phyloP scores from a whole-genome alignment of 2,329 filamentous ascomycete species.

The Ilyonectria sp. region DNA sequence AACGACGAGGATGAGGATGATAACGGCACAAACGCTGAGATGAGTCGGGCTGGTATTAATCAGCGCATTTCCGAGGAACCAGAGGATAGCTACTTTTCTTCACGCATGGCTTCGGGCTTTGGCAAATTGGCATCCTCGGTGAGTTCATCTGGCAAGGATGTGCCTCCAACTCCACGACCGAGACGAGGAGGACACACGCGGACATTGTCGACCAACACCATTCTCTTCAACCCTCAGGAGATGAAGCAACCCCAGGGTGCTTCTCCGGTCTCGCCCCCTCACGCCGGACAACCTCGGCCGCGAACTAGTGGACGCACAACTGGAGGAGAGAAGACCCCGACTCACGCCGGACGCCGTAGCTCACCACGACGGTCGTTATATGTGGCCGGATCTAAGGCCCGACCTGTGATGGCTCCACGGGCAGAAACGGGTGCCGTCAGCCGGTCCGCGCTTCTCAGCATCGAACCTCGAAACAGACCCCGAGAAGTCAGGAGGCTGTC shows the following conservation, averaged over 20 bases:
- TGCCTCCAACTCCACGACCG: constrained; percentile 52
- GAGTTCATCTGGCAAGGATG: constrained; percentile 49
- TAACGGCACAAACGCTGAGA: constrained; percentile 60
- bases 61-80: constrained; percentile 52
- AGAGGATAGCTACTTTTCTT: constrained; percentile 70
- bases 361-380: constrained; percentile 65
- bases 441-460: constrained; percentile 64
- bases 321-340: constrained; percentile 55
- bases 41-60: constrained; percentile 50
- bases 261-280: constrained; percentile 61
- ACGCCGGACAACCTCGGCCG: constrained; percentile 50
- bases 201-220: constrained; percentile 85
- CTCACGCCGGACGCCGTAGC: constrained; percentile 51
- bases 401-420: constrained; percentile 68
- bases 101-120: constrained; percentile 62
- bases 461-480: constrained; percentile 62
- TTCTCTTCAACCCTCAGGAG: constrained; percentile 82
- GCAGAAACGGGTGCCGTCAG: constrained; percentile 55
- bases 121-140: constrained; percentile 55
- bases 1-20: constrained; percentile 81
- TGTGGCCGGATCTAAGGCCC: constrained; percentile 65
- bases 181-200: constrained; percentile 73
- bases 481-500: constrained; percentile 63
- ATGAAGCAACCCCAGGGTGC: constrained; percentile 55
- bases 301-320: constrained; percentile 55